Percentiles rank a stretch among this genome's conserved stretches.
Evolutionary conservation across 2,329 filamentous ascomycete species (phyloP).

Genomic region (Calonectria pseudoreteaudii): DNA sequence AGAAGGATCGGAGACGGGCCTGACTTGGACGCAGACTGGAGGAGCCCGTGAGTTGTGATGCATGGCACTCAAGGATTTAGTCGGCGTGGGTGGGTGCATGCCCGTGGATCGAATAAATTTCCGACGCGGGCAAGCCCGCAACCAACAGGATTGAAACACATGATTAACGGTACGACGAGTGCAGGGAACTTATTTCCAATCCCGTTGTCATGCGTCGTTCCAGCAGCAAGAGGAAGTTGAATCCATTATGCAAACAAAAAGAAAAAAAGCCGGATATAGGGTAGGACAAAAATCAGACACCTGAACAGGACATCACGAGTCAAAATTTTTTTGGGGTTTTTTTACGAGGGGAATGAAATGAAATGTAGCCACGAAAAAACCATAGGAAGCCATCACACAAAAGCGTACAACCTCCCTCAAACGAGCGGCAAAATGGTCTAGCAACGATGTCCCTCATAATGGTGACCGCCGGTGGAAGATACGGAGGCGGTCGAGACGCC

Average conservation of each 20-base stretch:
- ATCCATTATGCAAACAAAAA: neutral
- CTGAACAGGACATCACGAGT: neutral
- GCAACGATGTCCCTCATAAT: slow-evolving; percentile 45
- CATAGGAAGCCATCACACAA: slow-evolving; percentile 57
- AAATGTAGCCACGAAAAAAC: slow-evolving; percentile 57
- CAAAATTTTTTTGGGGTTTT: neutral
- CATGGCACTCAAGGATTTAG: neutral
- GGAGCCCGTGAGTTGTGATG: neutral
- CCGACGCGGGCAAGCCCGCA: neutral
- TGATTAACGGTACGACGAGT: neutral
- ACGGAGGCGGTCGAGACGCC: slow-evolving; percentile 38
- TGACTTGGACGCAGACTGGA: neutral
- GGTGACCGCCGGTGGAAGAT: slow-evolving; percentile 39
- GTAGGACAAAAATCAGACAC: neutral
- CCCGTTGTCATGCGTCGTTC: neutral
- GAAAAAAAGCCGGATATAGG: neutral
- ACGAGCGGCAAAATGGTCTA: slow-evolving; percentile 55
- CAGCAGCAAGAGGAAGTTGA: neutral
- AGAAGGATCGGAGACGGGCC: neutral
- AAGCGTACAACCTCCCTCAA: slow-evolving; percentile 57
- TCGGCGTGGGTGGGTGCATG: neutral
- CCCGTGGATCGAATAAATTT: neutral
- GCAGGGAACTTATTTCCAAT: neutral
- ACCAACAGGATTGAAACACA: neutral
- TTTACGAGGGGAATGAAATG: slow-evolving; percentile 38